Percentiles rank a stretch among this genome's conserved stretches.
Conservation (phyloP, 1,284 basidiomycete species). For the Moesziomyces antarcticus region DNA sequence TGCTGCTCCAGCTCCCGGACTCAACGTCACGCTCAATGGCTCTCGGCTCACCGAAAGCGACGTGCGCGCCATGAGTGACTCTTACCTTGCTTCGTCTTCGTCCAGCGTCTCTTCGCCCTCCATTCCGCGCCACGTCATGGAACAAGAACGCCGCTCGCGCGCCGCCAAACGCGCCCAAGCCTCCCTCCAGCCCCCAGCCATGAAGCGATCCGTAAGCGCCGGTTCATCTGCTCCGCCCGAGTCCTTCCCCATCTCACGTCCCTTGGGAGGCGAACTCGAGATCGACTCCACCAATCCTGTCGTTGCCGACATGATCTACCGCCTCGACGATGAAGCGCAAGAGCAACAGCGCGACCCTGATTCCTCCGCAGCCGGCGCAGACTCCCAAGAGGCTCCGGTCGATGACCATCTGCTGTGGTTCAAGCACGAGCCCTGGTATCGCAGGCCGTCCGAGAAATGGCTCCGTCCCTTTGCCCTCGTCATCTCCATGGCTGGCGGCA, state of each 20-base stretch:
- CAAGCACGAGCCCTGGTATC: conserved; percentile 54
- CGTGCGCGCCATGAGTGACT: conserved; percentile 13
- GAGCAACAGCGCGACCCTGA: conserved; percentile 11
- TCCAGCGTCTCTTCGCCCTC: conserved; percentile 23
- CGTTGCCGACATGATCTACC: conserved; percentile 52
- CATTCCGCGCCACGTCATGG: conserved; percentile 21
- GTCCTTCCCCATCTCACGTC: conserved; percentile 23
- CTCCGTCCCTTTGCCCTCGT: conserved; percentile 56
- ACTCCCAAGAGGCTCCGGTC: conserved; percentile 2
- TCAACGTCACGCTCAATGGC: conserved; percentile 29
- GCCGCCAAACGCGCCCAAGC: conserved; percentile 1
- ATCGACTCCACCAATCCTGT: conserved; percentile 51
- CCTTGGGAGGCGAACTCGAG: conserved; percentile 39
- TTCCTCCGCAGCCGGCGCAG: neutral
- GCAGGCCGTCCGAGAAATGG: conserved; percentile 56
- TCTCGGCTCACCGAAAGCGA: conserved; percentile 10
- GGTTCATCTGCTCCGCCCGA: conserved; percentile 22
- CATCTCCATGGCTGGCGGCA: conserved; percentile 54
- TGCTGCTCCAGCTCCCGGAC: conserved; percentile 21
- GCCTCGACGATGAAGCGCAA: conserved; percentile 42
- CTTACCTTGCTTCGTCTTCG: conserved; percentile 17
- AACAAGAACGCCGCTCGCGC: conserved; percentile 21
- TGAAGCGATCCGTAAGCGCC: conserved; percentile 28
- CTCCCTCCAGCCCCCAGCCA: conserved; percentile 18
- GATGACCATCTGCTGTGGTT: conserved; percentile 57